Percentiles rank a stretch among this genome's conserved stretches.
Evolutionary conservation across 495 filamentous ascomycete species (phyloP).

Genomic region (Penicillium crystallinum): DNA sequence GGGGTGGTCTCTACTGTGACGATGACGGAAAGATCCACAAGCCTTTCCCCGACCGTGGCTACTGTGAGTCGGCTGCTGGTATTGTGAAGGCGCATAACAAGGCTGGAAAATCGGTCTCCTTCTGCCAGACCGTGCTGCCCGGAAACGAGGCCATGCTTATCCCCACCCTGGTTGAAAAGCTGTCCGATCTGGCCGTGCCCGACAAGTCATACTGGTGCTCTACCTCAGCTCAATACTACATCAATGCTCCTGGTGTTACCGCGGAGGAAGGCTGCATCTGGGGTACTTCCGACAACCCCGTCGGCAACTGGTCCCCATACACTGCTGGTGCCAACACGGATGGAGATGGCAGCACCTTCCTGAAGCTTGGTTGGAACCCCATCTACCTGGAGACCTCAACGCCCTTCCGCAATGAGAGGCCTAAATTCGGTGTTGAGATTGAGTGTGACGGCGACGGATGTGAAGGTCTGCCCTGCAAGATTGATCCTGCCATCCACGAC

Average conservation of each 20-base stretch:
- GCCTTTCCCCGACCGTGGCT: conserved; percentile 62
- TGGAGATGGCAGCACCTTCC: conserved; percentile 57
- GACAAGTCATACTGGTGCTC: conserved; percentile 63
- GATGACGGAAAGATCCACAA: conserved; percentile 60
- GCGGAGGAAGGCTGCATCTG: conserved; percentile 62
- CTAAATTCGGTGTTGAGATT: conserved; percentile 66
- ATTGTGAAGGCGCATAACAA: conserved; percentile 60
- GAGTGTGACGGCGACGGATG: conserved; percentile 62
- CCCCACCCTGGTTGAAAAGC: conserved; percentile 57
- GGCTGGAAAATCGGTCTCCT: conserved; percentile 55
- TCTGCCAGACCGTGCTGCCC: conserved; percentile 80
- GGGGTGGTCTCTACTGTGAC: conserved; percentile 74
- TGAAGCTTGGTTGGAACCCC: conserved; percentile 79
- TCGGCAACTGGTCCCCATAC: conserved; percentile 78
- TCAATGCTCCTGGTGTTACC: conserved; percentile 67
- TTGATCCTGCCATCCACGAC: conserved; percentile 57
- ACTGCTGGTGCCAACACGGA: conserved; percentile 74
- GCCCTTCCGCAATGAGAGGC: conserved; percentile 53
- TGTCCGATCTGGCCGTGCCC: conserved; percentile 63
- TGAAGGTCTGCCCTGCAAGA: conserved; percentile 69
- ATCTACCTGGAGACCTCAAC: conserved; percentile 58
- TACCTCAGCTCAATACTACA: conserved; percentile 77
- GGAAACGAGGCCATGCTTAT: conserved; percentile 90
- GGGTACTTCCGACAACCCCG: conserved; percentile 58
- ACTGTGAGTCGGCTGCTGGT: conserved; percentile 69